These are phyloP conservation scores for Diplocarpon rosae DNA, from an alignment of 2,329 filamentous ascomycete genomes.

Conservation along the genomic window DNA sequence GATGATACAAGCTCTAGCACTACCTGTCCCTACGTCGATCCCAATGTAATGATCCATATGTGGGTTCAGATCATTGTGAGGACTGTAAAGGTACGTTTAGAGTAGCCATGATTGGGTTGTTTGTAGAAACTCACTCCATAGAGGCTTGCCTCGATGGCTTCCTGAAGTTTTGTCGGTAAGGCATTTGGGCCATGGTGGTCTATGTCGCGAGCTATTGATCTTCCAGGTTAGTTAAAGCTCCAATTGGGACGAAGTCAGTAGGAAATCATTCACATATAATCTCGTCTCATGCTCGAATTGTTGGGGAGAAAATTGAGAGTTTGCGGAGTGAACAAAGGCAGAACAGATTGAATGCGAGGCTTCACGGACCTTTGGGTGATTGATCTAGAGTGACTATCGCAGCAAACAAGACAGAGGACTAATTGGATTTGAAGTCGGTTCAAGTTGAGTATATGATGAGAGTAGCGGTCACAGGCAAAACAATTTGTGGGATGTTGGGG, in stretches of 20 bases:
- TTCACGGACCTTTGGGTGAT: too few relatives aligned
- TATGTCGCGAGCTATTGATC: conserved; percentile 4
- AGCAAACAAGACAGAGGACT: too few relatives aligned
- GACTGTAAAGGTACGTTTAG: conserved; percentile 19
- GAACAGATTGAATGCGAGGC: too few relatives aligned
- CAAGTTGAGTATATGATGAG: too few relatives aligned
- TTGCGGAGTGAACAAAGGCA: too few relatives aligned
- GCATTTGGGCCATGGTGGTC: conserved; percentile 17
- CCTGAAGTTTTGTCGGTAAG: conserved; percentile 22
- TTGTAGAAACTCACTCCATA: conserved; percentile 22
- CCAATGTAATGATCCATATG: conserved; percentile 58
- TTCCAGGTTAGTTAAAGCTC: conserved; percentile 11
- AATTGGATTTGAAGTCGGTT: too few relatives aligned
- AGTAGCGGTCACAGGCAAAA: too few relatives aligned
- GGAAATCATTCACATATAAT: neutral
- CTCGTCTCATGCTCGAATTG: too few relatives aligned
- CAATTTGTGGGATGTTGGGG: neutral
- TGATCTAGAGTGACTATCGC: too few relatives aligned
- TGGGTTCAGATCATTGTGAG: conserved; percentile 28
- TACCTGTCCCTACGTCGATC: conserved; percentile 93
- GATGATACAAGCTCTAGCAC: conserved; percentile 91
- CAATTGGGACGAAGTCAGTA: conserved; percentile 7
- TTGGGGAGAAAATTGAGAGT: too few relatives aligned
- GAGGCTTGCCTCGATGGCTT: conserved; percentile 27
- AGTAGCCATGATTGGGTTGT: neutral